phyloP scores from a whole-genome alignment of 192 early-diverging fungal species.

The Coemansia sp. region DNA sequence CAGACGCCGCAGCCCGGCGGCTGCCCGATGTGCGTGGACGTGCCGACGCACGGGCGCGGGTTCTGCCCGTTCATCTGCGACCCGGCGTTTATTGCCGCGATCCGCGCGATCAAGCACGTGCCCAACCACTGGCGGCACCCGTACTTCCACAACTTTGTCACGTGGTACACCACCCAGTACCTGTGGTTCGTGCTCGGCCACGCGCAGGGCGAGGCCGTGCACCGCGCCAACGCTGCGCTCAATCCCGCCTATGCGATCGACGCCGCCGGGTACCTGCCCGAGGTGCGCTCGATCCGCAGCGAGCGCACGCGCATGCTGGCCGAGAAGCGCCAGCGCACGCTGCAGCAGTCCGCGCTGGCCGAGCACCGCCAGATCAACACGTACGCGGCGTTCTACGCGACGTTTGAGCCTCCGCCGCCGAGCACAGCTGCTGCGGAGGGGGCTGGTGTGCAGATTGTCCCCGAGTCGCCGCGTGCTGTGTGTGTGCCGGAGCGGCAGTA shows the following conservation, averaged over 20 bases:
- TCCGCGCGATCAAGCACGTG: conserved; percentile 3
- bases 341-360: background rate
- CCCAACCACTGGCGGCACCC: conserved; percentile 13
- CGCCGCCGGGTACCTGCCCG: background rate
- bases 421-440: background rate
- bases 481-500: background rate
- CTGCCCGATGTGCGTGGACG: conserved; percentile 6
- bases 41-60: background rate
- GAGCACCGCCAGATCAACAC: background rate
- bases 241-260: background rate
- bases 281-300: background rate
- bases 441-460: background rate
- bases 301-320: background rate
- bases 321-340: background rate
- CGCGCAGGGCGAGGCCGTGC: conserved; percentile 1
- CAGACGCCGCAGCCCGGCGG: conserved; percentile 1
- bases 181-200: conserved; percentile 35
- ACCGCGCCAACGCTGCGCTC: background rate
- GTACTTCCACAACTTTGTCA: conserved; percentile 17
- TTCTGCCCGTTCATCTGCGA: conserved; percentile 22
- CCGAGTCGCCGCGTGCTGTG: too few species aligned
- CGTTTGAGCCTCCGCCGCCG: background rate
- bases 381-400: background rate
- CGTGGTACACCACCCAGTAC: conserved; percentile 39
- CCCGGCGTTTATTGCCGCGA: background rate